Evolutionary conservation across 225 moss, liverwort and hornwort genomes (phyloP), one percentile per base, ranked within the genome.

Genomic region (Polytrichum formosum): DNA sequence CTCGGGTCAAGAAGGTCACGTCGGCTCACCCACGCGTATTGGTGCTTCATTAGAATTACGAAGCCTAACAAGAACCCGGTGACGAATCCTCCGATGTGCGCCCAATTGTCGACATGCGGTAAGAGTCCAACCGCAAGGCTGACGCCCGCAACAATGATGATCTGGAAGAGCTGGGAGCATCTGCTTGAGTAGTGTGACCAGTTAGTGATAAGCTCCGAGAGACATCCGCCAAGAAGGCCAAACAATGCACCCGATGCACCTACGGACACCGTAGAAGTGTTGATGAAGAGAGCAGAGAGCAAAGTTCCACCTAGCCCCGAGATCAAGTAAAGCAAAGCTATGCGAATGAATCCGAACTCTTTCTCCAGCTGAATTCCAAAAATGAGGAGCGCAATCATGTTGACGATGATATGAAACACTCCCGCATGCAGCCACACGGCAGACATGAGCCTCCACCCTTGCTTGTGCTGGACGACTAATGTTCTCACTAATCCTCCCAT

Each of bases 191-290:
- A 88, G 35, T 74, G 82, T 18, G 92, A 73, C 96, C 96, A 97
- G 63, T 97, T 97, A 64, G 76, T 87, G 55, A 97, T 81, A 28
- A 94, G 78, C 67, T 97, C 94, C 0, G 92, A 88, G 6, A 90
- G 72, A 0, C 87, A 84, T 30, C 91, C 92, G 21, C 96, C 96
- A 0, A 97, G 76, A 5, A 97, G 79, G 1, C 96, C 96, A 61
- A 97, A 92, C 21, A 97, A 66, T 0, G 96, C 93, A 9, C 96
- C 94, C 0, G 96, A 97, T 19, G 96, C 96, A 53, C 96, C 96
- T 59, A 97, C 96, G 0, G 90, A 92, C 54, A 97, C 75, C 8
- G 85, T 10, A 28, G 81, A 81, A 27, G 81, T 82, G 7, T 56
- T 53, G 25, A 6, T 74, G 76, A 94, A 94, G 46, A 97, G 79